These are phyloP conservation scores for Teunomyces pallodes DNA, from an alignment of 805 yeast species.

Conservation along the genomic window DNA sequence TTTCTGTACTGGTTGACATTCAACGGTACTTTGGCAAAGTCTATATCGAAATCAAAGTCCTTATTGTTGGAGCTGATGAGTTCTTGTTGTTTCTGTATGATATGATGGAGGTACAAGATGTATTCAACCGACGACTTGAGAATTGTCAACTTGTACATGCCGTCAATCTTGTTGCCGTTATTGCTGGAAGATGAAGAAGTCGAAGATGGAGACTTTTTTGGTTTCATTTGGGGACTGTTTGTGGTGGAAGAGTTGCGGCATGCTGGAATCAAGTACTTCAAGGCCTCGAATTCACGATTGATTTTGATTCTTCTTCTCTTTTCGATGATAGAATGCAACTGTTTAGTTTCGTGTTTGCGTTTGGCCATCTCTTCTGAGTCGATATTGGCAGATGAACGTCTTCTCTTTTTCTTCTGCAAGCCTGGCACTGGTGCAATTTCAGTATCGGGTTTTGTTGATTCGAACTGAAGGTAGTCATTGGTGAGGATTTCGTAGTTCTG, in stretches of 20 bases:
- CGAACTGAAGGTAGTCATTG: slow-evolving; percentile 27
- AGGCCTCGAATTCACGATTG: slow-evolving; percentile 79
- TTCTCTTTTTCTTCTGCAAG: slow-evolving; percentile 28
- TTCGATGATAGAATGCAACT: slow-evolving; percentile 72
- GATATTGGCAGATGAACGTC: slow-evolving; percentile 37
- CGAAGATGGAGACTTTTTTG: slow-evolving; percentile 6
- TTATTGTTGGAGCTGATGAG: slow-evolving; percentile 27
- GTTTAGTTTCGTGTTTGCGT: slow-evolving; percentile 43
- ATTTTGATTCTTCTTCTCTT: slow-evolving; percentile 74
- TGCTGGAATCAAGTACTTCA: slow-evolving; percentile 75
- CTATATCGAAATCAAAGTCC: slow-evolving; percentile 34
- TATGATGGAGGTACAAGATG: slow-evolving; percentile 64
- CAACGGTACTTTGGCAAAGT: slow-evolving; percentile 53
- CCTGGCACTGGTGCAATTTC: slow-evolving; percentile 1
- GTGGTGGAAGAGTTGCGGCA: slow-evolving; percentile 45
- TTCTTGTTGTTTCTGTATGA: slow-evolving; percentile 50
- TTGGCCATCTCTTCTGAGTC: slow-evolving; percentile 41
- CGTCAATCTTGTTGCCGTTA: slow-evolving; percentile 46
- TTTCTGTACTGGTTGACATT: slow-evolving; percentile 60
- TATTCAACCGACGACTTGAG: slow-evolving; percentile 82
- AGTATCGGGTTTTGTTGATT: slow-evolving; percentile 2
- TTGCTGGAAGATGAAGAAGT: slow-evolving; percentile 5
- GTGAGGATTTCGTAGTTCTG: slow-evolving; percentile 43
- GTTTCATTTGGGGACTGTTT: slow-evolving; percentile 19
- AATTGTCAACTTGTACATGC: slow-evolving; percentile 79